Percentiles rank a stretch among this genome's conserved stretches.
phyloP scores from a whole-genome alignment of 306 rosid genomes.

The Potentilla sterilis region DNA sequence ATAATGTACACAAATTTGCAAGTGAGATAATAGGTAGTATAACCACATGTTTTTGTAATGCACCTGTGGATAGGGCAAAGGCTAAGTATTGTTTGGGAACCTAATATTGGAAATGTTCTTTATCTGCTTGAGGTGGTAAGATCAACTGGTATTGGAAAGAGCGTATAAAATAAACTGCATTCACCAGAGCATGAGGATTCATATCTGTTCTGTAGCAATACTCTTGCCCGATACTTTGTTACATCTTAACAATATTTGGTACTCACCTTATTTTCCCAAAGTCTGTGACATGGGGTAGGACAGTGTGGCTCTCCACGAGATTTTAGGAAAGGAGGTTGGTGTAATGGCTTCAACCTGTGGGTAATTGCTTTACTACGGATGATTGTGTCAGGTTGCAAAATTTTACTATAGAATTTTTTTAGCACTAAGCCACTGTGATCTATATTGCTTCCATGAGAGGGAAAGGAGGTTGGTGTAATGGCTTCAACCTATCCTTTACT shows the following conservation, averaged over 20 bases:
- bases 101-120: neutral
- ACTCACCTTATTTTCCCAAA: neutral
- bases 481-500: no score
- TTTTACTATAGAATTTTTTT: neutral
- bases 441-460: no score
- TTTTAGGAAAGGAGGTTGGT: neutral
- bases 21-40: neutral
- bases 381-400: neutral
- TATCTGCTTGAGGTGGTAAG: neutral
- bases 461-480: no score
- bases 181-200: neutral
- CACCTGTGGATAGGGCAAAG: neutral
- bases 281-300: slow-evolving; percentile 1
- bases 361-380: neutral
- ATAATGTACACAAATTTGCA: neutral
- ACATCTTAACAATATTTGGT: no score
- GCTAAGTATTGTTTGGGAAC: neutral
- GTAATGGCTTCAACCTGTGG: neutral
- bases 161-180: neutral
- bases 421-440: neutral
- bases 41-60: neutral
- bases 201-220: neutral
- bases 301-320: neutral
- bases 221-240: no score
- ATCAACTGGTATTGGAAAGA: neutral